Evolutionary conservation across 2,329 filamentous ascomycete genomes (phyloP), one percentile per base, ranked within the genome.

Genomic region (Fusarium secorum): DNA sequence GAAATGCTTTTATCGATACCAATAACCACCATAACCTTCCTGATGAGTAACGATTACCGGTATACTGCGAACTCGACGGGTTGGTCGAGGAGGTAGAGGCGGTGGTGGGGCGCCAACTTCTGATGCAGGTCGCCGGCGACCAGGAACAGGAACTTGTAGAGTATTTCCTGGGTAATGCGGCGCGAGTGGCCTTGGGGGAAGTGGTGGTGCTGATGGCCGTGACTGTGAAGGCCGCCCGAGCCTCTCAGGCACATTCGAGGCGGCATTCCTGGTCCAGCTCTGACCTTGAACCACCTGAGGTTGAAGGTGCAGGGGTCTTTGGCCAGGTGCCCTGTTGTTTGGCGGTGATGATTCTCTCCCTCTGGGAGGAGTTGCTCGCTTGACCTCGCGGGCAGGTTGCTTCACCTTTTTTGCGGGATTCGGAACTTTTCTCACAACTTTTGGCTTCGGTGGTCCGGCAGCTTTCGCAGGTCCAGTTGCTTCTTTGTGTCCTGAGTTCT

Each of bases 41-140:
- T 79, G 73, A 44, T 79, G 73, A 44, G 78, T 71, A 15, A 78
- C 70, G 35, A 80, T 76, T 28, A 78, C 67, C 7, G 78, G 76
- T 63, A 77, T 73, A 33, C 77, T 78, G 18, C 62, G 71, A 58
- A 70, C 64, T 26, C 75, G 72, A 63, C 67, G 74, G 54, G 63
- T 45, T 15, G 76, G 76, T 39, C 76, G 70, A 45, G 77, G 75
- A 13, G 77, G 76, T 28, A 78, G 56, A 38, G 75, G 74, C 54
- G 70, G 70, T 30, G 70, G 71, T 28, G 70, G 70, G 28, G 62
- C 58, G 30, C 74, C 73, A 39, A 69, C 73, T 33, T 76, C 75
- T 38, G 74, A 76, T 41, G 64, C 56, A 45, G 74, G 66, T 28
- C 73, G 68, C 46, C 57, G 49, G 15, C 55, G 66, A 26, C 32